Evolutionary conservation across 2,329 filamentous ascomycete genomes (phyloP), one percentile per base, ranked within the genome.

Genomic region (Arthrobotrys musiformis): DNA sequence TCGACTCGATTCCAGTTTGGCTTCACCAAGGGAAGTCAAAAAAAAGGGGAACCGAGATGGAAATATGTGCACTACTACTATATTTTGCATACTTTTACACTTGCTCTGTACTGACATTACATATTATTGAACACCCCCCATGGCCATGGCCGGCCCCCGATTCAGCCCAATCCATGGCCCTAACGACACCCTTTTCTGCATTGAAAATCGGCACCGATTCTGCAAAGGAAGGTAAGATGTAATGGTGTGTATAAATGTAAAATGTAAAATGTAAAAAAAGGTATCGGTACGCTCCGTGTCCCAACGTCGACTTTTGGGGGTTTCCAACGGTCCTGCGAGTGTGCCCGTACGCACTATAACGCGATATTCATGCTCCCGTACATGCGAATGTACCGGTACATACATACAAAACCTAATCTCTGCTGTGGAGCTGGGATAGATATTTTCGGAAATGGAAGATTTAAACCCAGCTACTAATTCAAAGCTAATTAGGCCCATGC

Each of bases 11-110:
- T 33, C 4, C 40, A 35, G 19, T 9, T 13, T 15, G 37, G n/a
- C n/a, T n/a, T n/a, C n/a, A n/a, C n/a, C n/a, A n/a, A n/a, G n/a
- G n/a, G n/a, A n/a, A n/a, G n/a, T n/a, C n/a, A 62, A 42, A 28
- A 74, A 70, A 70, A 50, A 52, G 64, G 64, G 56, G 63, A 69
- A 63, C 52, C 62, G 62, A 68, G 28, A 48, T 56, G 48, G 33
- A 19, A n/a, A n/a, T n/a, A n/a, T n/a, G n/a, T n/a, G n/a, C n/a
- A n/a, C n/a, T n/a, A n/a, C n/a, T n/a, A n/a, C n/a, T n/a, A n/a
- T n/a, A n/a, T n/a, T n/a, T n/a, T n/a, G n/a, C n/a, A n/a, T n/a
- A n/a, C n/a, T n/a, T n/a, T n/a, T n/a, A n/a, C n/a, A n/a, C n/a
- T n/a, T n/a, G n/a, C n/a, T n/a, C n/a, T n/a, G n/a, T n/a, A n/a